These are phyloP conservation scores for Salvia rosmarinus DNA, from an alignment of 257 asterid genomes.

Conservation along the genomic window DNA sequence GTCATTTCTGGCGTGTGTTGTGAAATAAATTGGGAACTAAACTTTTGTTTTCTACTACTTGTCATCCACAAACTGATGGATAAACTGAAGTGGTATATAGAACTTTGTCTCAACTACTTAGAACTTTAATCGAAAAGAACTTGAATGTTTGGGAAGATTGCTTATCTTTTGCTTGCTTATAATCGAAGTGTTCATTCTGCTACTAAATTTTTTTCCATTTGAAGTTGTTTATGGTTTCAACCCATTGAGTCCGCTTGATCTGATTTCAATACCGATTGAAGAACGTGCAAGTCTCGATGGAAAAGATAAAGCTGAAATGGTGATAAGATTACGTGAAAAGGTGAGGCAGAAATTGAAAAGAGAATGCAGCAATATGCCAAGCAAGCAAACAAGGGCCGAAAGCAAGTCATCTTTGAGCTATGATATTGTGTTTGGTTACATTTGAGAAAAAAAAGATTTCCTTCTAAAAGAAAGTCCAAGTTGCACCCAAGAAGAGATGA, in stretches of 20 bases:
- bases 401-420: neutral
- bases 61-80: too few relatives aligned
- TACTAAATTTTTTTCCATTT: neutral
- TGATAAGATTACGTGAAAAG: too few relatives aligned
- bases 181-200: too few relatives aligned
- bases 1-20: too few relatives aligned
- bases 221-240: neutral
- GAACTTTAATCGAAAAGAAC: neutral
- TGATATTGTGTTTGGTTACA: too few relatives aligned
- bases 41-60: too few relatives aligned
- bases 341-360: neutral
- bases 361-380: neutral
- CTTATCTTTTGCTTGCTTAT: too few relatives aligned
- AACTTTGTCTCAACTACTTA: neutral
- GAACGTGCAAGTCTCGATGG: neutral
- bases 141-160: too few relatives aligned
- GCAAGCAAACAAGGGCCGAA: neutral
- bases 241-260: neutral
- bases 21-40: too few relatives aligned
- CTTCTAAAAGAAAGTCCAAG: neutral
- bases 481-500: neutral
- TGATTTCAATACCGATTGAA: neutral
- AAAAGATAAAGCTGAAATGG: too few relatives aligned
- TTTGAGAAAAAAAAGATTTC: neutral
- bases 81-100: neutral